These are phyloP conservation scores for Dioszegia hungarica DNA, from an alignment of 768 basidiomycete genomes.

Conservation along the genomic window DNA sequence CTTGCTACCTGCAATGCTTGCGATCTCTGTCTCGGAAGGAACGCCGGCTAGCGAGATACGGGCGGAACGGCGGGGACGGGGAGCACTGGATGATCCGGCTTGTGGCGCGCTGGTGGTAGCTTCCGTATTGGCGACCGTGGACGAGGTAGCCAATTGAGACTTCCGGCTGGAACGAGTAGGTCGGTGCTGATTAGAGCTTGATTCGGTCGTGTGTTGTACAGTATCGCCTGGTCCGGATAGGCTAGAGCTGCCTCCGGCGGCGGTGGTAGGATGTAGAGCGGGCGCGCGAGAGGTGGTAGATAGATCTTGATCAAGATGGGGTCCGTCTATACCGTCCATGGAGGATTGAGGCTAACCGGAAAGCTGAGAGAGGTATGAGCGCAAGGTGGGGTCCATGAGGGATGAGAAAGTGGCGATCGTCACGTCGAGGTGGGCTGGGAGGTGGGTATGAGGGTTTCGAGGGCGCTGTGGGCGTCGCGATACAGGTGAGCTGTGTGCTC, in stretches of 20 bases:
- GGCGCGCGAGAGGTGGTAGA: slow-evolving; percentile 1
- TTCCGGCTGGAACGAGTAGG: not conserved
- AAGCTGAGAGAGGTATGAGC: not conserved
- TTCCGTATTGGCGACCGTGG: not conserved
- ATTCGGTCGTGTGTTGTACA: not conserved
- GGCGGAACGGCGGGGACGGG: slow-evolving; percentile 28
- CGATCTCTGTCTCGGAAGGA: slow-evolving; percentile 1
- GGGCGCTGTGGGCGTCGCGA: too few species aligned
- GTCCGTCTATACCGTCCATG: slow-evolving; percentile 15
- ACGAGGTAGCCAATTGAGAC: not conserved
- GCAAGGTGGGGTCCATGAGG: not conserved
- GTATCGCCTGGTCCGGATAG: too few species aligned
- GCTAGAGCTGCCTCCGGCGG: too few species aligned
- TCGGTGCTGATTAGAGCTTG: not conserved
- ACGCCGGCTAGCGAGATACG: slow-evolving; percentile 13
- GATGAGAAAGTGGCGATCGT: not conserved
- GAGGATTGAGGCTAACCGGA: slow-evolving; percentile 6
- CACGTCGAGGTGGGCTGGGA: not conserved
- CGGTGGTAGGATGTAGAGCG: not conserved
- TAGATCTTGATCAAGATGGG: slow-evolving; percentile 18
- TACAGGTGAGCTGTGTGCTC: too few species aligned
- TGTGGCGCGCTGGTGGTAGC: not conserved
- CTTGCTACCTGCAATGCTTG: slow-evolving; percentile 21
- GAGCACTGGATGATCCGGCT: not conserved
- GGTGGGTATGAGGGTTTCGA: not conserved